A percentile compares a stretch with the other conserved stretches of the same genome.
phyloP scores from a whole-genome alignment of 352 stramenopile species.

The Aphanomyces astaci region DNA sequence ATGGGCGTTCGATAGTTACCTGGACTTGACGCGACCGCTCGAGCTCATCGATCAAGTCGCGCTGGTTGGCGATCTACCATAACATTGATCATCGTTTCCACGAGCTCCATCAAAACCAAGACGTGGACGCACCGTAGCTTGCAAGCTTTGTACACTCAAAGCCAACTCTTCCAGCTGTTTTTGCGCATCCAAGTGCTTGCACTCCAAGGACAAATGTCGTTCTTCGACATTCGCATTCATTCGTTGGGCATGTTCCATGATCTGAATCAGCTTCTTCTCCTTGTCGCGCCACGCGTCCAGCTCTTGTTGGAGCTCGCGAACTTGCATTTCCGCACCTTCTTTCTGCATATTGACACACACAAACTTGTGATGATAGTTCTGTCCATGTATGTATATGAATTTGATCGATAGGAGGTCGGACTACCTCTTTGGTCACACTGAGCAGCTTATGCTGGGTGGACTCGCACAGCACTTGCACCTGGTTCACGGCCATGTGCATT shows the following conservation, averaged over 20 bases:
- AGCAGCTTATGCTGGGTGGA: slow-evolving; percentile 26
- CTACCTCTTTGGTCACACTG: slow-evolving; percentile 16
- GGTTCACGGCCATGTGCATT: slow-evolving; percentile 30
- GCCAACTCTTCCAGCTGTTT: slow-evolving; percentile 16
- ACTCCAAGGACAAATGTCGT: background rate
- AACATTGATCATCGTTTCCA: background rate
- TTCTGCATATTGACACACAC: background rate
- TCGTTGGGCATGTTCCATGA: slow-evolving; percentile 17
- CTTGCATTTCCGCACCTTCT: slow-evolving; percentile 2
- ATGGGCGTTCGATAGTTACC: background rate
- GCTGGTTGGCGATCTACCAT: slow-evolving; percentile 14
- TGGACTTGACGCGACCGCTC: slow-evolving; percentile 13
- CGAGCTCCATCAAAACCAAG: background rate
- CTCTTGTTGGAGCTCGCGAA: slow-evolving; percentile 4
- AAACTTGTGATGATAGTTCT: background rate
- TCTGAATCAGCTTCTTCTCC: slow-evolving; percentile 17
- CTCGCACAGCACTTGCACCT: slow-evolving; percentile 31
- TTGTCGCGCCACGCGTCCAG: slow-evolving; percentile 18
- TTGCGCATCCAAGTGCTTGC: slow-evolving; percentile 14
- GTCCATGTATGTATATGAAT: too few species aligned
- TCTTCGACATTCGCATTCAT: slow-evolving; percentile 14
- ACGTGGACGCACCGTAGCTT: background rate
- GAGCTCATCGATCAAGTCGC: slow-evolving; percentile 14
- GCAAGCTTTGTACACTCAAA: slow-evolving; percentile 11
- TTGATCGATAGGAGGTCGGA: too few species aligned